A percentile compares a stretch with the other conserved stretches of the same genome.
Conservation (phyloP, 2,329 filamentous ascomycete genomes). For the Sclerotinia glacialis region DNA sequence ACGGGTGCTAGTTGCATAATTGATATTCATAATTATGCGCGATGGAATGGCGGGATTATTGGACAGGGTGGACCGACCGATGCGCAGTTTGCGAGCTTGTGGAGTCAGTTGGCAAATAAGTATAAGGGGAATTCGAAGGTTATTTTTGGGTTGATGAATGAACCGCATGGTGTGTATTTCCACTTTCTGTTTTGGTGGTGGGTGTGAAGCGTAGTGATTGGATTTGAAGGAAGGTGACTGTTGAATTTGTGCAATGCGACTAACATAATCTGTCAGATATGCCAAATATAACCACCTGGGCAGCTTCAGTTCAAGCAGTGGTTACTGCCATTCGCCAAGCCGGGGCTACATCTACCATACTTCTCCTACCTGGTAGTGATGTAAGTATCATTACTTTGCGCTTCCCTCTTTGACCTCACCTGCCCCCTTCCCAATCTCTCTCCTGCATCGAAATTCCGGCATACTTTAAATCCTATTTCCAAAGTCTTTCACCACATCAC, state of each 20-base stretch:
- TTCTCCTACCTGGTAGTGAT: slow-evolving; percentile 62
- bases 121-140: slow-evolving; percentile 55
- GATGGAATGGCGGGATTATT: slow-evolving; percentile 61
- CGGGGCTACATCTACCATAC: slow-evolving; percentile 61
- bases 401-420: neutral
- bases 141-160: slow-evolving; percentile 68
- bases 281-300: slow-evolving; percentile 48
- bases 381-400: neutral
- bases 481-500: neutral
- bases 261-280: slow-evolving; percentile 43
- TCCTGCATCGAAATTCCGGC: too few species aligned
- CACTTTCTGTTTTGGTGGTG: neutral
- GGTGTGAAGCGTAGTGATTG: too few species aligned
- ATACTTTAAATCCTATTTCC: neutral
- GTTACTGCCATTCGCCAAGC: slow-evolving; percentile 64
- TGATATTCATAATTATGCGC: slow-evolving; percentile 57
- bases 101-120: slow-evolving; percentile 56
- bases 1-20: slow-evolving; percentile 59
- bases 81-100: slow-evolving; percentile 55
- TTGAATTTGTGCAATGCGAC: neutral
- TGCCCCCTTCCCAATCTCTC: neutral
- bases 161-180: slow-evolving; percentile 49
- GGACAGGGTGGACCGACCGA: slow-evolving; percentile 63
- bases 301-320: slow-evolving; percentile 56
- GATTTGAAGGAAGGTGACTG: slow-evolving; percentile 12